phyloP scores from a whole-genome alignment of 1,284 basidiomycete genomes.

The Malassezia arunalokei region DNA sequence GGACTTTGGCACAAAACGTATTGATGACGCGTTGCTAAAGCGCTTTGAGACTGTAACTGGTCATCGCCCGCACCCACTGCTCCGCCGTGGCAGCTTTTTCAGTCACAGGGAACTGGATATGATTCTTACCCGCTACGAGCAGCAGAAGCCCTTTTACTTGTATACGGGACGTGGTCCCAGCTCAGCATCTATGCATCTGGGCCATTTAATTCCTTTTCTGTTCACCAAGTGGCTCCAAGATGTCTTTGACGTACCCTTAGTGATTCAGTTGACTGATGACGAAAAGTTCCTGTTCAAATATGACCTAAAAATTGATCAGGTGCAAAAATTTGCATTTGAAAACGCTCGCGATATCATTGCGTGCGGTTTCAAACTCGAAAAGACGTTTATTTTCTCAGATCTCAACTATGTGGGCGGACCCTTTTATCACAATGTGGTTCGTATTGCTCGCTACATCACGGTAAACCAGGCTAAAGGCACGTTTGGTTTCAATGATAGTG shows the following conservation, averaged over 20 bases:
- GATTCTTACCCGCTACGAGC: conserved; percentile 88
- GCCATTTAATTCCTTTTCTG: conserved; percentile 91
- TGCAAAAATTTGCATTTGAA: conserved; percentile 65
- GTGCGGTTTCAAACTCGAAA: conserved; percentile 78
- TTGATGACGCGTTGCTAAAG: conserved; percentile 66
- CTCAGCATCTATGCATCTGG: conserved; percentile 92
- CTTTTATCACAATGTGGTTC: conserved; percentile 90
- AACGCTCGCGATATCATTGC: conserved; percentile 95
- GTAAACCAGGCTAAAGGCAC: conserved; percentile 86
- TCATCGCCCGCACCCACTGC: conserved; percentile 72
- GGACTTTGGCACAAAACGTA: conserved; percentile 79
- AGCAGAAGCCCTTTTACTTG: conserved; percentile 92
- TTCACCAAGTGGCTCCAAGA: conserved; percentile 99
- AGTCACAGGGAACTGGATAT: conserved; percentile 94
- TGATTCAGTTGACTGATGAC: conserved; percentile 93
- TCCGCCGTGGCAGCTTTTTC: conserved; percentile 90
- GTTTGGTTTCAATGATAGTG: conserved; percentile 80
- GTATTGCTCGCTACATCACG: conserved; percentile 82
- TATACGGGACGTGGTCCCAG: conserved; percentile 96
- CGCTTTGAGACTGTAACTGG: conserved; percentile 88
- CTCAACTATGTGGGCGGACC: conserved; percentile 73
- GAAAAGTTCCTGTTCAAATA: conserved; percentile 99
- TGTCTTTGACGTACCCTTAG: conserved; percentile 84
- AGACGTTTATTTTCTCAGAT: conserved; percentile 95
- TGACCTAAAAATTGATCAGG: conserved; percentile 78